phyloP scores from a whole-genome alignment of 192 early-diverging fungal species.

The Paraglomus brasilianum region DNA sequence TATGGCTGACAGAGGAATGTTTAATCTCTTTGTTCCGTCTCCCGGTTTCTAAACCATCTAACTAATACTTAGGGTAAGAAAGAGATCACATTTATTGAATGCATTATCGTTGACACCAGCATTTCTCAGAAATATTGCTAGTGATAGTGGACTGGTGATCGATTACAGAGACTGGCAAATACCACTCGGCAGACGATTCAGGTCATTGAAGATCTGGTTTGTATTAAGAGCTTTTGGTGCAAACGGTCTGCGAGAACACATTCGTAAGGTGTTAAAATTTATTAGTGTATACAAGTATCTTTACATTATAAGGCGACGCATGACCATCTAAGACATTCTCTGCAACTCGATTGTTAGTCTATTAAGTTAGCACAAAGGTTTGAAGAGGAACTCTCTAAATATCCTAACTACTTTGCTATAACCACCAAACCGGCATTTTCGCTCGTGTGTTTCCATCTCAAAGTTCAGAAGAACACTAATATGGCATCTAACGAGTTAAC shows the following conservation, averaged over 20 bases:
- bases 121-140: conserved; percentile 1
- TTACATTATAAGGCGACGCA: background rate
- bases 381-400: conserved; percentile 35
- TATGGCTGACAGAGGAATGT: background rate
- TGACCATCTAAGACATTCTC: too few relatives aligned
- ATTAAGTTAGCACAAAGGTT: conserved; percentile 43
- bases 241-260: conserved; percentile 6
- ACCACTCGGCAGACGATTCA: conserved; percentile 3
- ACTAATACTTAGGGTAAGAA: background rate
- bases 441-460: conserved; percentile 49
- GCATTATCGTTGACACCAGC: background rate
- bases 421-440: conserved; percentile 43
- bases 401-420: conserved; percentile 48
- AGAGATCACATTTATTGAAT: background rate
- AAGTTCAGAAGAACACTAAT: conserved; percentile 4
- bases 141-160: conserved; percentile 2
- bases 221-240: conserved; percentile 11
- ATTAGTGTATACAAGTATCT: background rate
- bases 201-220: conserved; percentile 18
- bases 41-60: background rate
- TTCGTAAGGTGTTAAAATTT: background rate
- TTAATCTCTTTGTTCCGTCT: background rate
- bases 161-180: conserved; percentile 20
- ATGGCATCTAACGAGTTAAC: conserved; percentile 3
- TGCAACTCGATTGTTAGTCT: background rate